Evolutionary conservation across 148 eudicot genomes (phyloP).

Genomic region (Silene latifolia): DNA sequence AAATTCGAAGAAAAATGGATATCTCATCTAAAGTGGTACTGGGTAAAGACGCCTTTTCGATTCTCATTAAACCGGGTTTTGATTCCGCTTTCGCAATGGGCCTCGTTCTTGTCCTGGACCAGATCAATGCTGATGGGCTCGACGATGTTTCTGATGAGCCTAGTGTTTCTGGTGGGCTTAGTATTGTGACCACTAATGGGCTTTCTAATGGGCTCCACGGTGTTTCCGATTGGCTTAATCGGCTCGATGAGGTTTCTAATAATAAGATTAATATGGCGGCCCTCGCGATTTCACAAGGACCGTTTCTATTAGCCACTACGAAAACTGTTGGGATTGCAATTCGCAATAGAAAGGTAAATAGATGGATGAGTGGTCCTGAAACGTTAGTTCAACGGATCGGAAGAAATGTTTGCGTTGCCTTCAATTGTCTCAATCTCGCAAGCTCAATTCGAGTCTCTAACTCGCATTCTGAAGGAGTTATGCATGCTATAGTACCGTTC

Average conservation of each 20-base stretch:
- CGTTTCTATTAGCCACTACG: background rate
- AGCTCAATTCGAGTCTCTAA: slow-evolving; percentile 47
- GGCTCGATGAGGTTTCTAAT: too few relatives aligned
- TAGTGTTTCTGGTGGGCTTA: too few relatives aligned
- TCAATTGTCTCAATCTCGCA: slow-evolving; percentile 38
- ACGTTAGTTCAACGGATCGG: background rate
- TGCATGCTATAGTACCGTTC: too few relatives aligned
- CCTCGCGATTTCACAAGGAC: too few relatives aligned
- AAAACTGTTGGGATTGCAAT: slow-evolving; percentile 1
- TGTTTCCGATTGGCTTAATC: too few relatives aligned
- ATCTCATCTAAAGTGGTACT: slow-evolving; percentile 52
- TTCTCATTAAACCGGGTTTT: slow-evolving; percentile 59
- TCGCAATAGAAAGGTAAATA: background rate
- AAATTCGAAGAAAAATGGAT: slow-evolving; percentile 82
- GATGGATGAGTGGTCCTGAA: background rate
- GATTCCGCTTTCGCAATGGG: slow-evolving; percentile 88
- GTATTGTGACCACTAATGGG: background rate
- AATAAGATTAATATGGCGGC: too few relatives aligned
- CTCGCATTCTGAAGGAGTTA: slow-evolving; percentile 46
- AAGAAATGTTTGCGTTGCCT: slow-evolving; percentile 48
- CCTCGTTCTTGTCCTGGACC: slow-evolving; percentile 69
- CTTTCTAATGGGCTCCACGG: too few relatives aligned
- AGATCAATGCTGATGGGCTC: slow-evolving; percentile 38
- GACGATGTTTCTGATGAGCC: slow-evolving; percentile 14
- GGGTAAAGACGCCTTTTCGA: slow-evolving; percentile 71